A percentile compares a stretch with the other conserved stretches of the same genome.
phyloP scores from a whole-genome alignment of 345 rosid species.

The Citropsis articulata region DNA sequence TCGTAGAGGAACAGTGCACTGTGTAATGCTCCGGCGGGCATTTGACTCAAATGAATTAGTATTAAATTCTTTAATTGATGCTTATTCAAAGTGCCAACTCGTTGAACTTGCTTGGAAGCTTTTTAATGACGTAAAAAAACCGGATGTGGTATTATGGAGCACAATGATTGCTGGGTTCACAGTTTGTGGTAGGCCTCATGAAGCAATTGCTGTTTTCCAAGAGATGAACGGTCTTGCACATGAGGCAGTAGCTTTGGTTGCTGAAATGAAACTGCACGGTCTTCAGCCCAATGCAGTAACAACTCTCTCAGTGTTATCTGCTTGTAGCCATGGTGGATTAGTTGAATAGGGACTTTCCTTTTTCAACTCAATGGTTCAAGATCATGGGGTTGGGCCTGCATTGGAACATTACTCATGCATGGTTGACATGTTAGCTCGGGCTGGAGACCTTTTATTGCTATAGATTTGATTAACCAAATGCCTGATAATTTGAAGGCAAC shows the following conservation, averaged over 20 bases:
- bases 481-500: constrained; percentile 36
- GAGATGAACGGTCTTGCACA: constrained; percentile 60
- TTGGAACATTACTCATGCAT: constrained; percentile 65
- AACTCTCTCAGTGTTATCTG: constrained; percentile 57
- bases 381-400: constrained; percentile 30
- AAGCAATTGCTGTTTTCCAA: constrained; percentile 49
- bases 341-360: constrained; percentile 52
- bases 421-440: constrained; percentile 68
- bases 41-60: constrained; percentile 41
- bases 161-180: constrained; percentile 61
- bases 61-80: constrained; percentile 55
- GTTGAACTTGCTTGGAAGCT: constrained; percentile 43
- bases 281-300: constrained; percentile 52
- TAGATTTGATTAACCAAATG: constrained; percentile 45
- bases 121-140: constrained; percentile 31
- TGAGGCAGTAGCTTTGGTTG: constrained; percentile 48
- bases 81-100: constrained; percentile 52
- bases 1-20: constrained; percentile 52
- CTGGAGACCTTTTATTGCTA: constrained; percentile 51
- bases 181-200: constrained; percentile 45
- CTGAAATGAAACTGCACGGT: constrained; percentile 52
- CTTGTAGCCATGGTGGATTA: constrained; percentile 76
- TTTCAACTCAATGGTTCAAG: constrained; percentile 54
- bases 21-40: constrained; percentile 39
- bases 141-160: constrained; percentile 67